A percentile compares a stretch with the other conserved stretches of the same genome.
These are phyloP conservation scores for Cytospora mali DNA, from an alignment of 2,329 filamentous ascomycete genomes.

Conservation along the genomic window DNA sequence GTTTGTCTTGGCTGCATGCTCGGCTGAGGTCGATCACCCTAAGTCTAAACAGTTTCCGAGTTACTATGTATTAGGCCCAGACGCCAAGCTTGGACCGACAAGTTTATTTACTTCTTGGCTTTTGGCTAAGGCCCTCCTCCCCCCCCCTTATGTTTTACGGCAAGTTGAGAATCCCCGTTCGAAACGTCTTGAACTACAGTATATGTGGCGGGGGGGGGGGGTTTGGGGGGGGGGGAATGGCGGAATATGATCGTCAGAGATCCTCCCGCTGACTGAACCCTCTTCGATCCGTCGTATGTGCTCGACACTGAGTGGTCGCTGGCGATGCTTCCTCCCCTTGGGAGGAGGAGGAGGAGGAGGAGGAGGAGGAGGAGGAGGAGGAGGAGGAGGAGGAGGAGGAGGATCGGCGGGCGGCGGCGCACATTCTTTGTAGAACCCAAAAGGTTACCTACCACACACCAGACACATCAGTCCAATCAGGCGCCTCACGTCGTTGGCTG, in stretches of 20 bases:
- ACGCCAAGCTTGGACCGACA: slow-evolving; percentile 16
- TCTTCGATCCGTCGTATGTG: background rate
- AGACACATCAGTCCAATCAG: background rate
- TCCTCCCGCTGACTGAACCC: background rate
- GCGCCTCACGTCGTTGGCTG: background rate
- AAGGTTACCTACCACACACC: background rate
- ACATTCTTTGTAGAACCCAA: background rate
- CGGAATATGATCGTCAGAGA: background rate
- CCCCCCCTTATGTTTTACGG: slow-evolving; percentile 4
- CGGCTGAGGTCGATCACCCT: slow-evolving; percentile 4
- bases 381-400: no score
- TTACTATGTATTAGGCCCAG: slow-evolving; percentile 5
- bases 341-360: no score
- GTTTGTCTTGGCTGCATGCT: slow-evolving; percentile 17
- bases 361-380: no score
- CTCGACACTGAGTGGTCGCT: no score
- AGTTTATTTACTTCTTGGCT: slow-evolving; percentile 9
- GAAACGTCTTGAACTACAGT: background rate
- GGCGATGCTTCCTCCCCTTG: no score
- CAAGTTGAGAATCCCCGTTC: background rate
- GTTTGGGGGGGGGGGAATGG: background rate
- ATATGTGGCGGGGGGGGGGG: no score
- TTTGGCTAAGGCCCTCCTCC: no score
- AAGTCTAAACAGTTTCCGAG: slow-evolving; percentile 3
- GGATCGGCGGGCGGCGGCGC: no score